Evolutionary conservation across 2,329 filamentous ascomycete species (phyloP).

Genomic region (Colletotrichum higginsianum): DNA sequence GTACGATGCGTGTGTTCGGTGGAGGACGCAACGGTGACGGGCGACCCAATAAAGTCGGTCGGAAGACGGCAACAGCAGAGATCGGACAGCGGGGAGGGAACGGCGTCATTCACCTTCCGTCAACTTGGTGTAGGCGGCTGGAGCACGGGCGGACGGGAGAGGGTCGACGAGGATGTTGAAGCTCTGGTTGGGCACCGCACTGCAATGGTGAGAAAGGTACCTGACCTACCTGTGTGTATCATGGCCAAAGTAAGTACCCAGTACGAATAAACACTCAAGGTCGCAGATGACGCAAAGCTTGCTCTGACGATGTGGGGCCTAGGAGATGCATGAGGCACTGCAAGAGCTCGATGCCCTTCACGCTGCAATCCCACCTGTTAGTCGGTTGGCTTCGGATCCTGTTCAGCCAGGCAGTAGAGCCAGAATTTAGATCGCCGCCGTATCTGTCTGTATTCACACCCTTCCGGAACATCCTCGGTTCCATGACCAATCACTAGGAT

Average conservation of each 20-base stretch:
- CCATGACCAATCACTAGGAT: not conserved
- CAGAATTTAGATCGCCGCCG: not conserved
- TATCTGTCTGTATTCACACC: not conserved
- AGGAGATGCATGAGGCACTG: no score
- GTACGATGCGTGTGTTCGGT: not conserved
- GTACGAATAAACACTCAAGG: no score
- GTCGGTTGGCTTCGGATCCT: no score
- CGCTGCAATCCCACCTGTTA: not conserved
- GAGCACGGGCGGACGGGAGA: not conserved
- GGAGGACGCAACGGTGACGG: not conserved
- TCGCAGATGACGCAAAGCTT: no score
- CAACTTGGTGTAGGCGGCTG: not conserved
- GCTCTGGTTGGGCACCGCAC: conserved; percentile 9
- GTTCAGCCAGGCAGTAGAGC: not conserved
- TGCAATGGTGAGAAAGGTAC: not conserved
- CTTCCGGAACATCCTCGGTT: not conserved
- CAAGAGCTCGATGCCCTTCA: not conserved
- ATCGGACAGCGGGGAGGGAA: conserved; percentile 5
- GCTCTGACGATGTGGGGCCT: no score
- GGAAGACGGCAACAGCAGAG: not conserved
- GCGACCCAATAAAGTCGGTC: not conserved
- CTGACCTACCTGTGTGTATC: not conserved
- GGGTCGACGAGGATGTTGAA: not conserved
- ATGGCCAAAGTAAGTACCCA: not conserved
- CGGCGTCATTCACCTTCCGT: conserved; percentile 3